A percentile compares a stretch with the other conserved stretches of the same genome.
Evolutionary conservation across 1,284 basidiomycete species (phyloP).

Genomic region (Spongiforma sp.): DNA sequence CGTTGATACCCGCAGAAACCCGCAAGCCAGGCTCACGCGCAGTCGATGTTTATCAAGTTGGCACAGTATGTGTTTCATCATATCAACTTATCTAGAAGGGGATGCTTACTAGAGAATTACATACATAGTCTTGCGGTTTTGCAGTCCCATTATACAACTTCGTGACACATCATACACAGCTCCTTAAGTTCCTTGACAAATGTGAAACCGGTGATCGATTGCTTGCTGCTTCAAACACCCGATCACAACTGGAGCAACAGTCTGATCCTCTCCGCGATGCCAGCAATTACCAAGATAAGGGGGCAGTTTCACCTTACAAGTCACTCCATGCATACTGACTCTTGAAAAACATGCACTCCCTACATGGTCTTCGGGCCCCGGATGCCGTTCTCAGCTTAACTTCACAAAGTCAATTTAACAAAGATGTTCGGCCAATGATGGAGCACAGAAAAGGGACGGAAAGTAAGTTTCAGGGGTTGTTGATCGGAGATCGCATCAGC

Average conservation of each 20-base stretch:
- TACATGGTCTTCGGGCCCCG: conserved; percentile 54
- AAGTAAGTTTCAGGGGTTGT: background rate
- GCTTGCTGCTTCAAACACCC: background rate
- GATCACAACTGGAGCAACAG: background rate
- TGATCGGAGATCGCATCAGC: conserved; percentile 12
- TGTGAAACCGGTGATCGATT: conserved; percentile 36
- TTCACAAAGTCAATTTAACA: conserved; percentile 23
- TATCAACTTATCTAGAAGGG: background rate
- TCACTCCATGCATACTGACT: conserved; percentile 54
- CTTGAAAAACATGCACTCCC: conserved; percentile 46
- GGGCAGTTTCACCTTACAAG: conserved; percentile 26
- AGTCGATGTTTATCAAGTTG: conserved; percentile 56
- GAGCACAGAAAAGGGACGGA: background rate
- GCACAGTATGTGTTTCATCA: conserved; percentile 45
- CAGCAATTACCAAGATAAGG: conserved; percentile 12
- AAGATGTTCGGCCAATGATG: conserved; percentile 18
- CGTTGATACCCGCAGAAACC: conserved; percentile 45
- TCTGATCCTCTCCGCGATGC: background rate
- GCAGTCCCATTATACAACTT: conserved; percentile 57
- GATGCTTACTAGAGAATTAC: conserved; percentile 6
- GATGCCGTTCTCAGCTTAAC: conserved; percentile 16
- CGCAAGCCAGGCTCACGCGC: conserved; percentile 57
- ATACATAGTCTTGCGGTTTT: conserved; percentile 56
- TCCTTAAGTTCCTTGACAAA: conserved; percentile 38
- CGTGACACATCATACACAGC: conserved; percentile 47